Percentiles rank a stretch among this genome's conserved stretches.
Conservation (phyloP, 768 basidiomycete species). For the Artomyces pyxidatus region DNA sequence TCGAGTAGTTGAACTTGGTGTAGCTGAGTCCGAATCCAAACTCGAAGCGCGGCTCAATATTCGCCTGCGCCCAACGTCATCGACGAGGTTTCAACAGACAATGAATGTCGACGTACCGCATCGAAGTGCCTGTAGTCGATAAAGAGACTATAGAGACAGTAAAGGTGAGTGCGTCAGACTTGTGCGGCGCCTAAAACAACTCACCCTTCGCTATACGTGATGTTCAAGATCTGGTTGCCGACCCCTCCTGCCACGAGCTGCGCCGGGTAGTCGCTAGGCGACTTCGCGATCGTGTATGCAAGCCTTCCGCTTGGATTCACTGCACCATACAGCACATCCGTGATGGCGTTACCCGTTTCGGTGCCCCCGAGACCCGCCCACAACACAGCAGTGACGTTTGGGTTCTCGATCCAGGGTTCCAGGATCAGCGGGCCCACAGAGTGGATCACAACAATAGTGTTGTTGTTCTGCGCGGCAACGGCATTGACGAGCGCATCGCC, state of each 20-base stretch:
- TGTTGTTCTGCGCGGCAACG: slow-evolving; percentile 61
- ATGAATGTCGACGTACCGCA: slow-evolving; percentile 12
- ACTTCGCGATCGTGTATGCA: slow-evolving; percentile 70
- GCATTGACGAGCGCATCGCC: slow-evolving; percentile 35
- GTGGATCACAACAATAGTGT: slow-evolving; percentile 77
- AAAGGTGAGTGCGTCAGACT: too few relatives aligned
- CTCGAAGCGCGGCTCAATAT: slow-evolving; percentile 74
- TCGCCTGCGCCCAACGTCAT: slow-evolving; percentile 36
- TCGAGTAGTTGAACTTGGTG: slow-evolving; percentile 67
- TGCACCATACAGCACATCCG: slow-evolving; percentile 69
- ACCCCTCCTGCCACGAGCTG: slow-evolving; percentile 24
- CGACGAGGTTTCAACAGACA: slow-evolving; percentile 8
- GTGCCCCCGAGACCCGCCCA: slow-evolving; percentile 57
- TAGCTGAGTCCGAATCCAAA: slow-evolving; percentile 91
- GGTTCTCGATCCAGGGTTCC: slow-evolving; percentile 68
- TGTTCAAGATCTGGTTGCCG: slow-evolving; percentile 28
- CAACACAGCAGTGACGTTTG: slow-evolving; percentile 59
- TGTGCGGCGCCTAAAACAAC: too few relatives aligned
- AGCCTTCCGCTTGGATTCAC: slow-evolving; percentile 68
- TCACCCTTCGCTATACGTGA: slow-evolving; percentile 59
- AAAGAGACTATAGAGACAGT: slow-evolving; percentile 11
- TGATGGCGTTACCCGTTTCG: slow-evolving; percentile 54
- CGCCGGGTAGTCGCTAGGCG: slow-evolving; percentile 41
- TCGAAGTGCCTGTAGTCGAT: slow-evolving; percentile 29
- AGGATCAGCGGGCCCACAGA: slow-evolving; percentile 63